Conservation (phyloP, 1,139 yeast genomes). For the Suhomyces maxii region DNA sequence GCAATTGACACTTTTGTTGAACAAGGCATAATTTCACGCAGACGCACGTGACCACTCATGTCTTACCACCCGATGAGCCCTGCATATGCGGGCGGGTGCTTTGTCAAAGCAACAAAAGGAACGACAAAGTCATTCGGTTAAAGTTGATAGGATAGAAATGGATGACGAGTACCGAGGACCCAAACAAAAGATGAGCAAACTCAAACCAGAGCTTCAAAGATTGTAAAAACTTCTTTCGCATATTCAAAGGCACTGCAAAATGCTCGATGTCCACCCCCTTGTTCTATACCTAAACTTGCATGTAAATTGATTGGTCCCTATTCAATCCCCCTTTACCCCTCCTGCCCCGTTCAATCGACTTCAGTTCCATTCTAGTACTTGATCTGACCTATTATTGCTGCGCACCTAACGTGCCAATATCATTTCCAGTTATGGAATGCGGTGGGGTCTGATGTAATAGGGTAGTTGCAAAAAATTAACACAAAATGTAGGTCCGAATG, state of each 20-base stretch:
- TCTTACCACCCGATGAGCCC: not conserved
- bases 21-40: not conserved
- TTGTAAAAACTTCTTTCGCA: too few species aligned
- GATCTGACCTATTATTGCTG: slow-evolving; percentile 3
- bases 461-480: not conserved
- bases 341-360: slow-evolving; percentile 3
- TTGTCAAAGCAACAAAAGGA: not conserved
- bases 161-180: not conserved
- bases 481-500: not conserved
- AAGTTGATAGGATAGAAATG: not conserved
- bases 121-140: not conserved
- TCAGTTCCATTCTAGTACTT: slow-evolving; percentile 1
- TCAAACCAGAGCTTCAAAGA: too few species aligned
- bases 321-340: too few species aligned
- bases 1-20: too few species aligned
- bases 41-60: not conserved
- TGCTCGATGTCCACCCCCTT: too few species aligned
- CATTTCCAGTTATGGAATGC: slow-evolving; percentile 1
- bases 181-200: too few species aligned
- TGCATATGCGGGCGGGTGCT: not conserved
- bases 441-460: not conserved
- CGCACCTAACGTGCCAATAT: slow-evolving; percentile 4
- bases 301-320: too few species aligned
- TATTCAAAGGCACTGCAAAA: too few species aligned
- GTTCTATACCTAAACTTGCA: too few species aligned